phyloP scores from a whole-genome alignment of 805 yeast species.

The Wickerhamomyces chambardii region DNA sequence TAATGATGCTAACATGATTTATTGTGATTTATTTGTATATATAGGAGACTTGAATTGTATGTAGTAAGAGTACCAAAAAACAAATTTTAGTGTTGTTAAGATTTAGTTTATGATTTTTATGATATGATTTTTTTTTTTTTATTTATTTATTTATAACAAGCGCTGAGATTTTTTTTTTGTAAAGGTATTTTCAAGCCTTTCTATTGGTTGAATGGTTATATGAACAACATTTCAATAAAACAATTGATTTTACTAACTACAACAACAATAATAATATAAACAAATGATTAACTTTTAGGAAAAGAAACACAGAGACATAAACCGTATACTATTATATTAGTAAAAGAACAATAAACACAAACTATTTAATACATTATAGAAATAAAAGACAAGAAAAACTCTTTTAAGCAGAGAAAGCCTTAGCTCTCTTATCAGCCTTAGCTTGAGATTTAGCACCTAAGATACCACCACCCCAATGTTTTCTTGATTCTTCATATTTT shows the following conservation, averaged over 20 bases:
- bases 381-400: neutral
- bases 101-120: no score
- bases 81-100: neutral
- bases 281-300: no score
- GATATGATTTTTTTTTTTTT: neutral
- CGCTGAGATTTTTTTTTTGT: neutral
- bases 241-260: no score
- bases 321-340: no score
- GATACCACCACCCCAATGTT: constrained; percentile 99
- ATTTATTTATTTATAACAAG: neutral
- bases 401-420: constrained; percentile 30
- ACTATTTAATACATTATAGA: neutral
- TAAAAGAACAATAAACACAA: neutral
- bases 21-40: neutral
- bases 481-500: constrained; percentile 92
- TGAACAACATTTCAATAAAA: no score
- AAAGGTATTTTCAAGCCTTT: neutral
- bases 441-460: constrained; percentile 92
- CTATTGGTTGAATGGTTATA: neutral
- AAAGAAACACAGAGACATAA: no score
- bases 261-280: no score
- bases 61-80: neutral
- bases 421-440: constrained; percentile 71
- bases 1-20: constrained; percentile 24
- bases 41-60: neutral